These are phyloP conservation scores for Cordyceps cateniannulata DNA, from an alignment of 2,329 filamentous ascomycete genomes.

Conservation along the genomic window DNA sequence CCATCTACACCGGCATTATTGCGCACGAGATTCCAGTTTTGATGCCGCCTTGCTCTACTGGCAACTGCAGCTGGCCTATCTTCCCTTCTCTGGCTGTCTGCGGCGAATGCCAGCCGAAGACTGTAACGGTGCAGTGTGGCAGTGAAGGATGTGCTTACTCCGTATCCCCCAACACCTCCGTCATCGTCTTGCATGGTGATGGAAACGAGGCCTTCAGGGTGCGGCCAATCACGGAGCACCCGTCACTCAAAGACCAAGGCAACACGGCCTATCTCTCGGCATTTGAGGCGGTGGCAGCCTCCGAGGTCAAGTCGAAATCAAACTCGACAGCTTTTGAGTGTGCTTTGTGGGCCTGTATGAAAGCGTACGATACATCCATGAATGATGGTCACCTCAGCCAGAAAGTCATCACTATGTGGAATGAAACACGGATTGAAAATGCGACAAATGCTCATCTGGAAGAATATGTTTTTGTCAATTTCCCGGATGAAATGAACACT, in stretches of 20 bases:
- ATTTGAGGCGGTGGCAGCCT: slow-evolving; percentile 29
- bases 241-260: slow-evolving; percentile 15
- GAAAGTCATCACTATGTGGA: slow-evolving; percentile 22
- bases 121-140: slow-evolving; percentile 17
- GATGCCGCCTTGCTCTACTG: slow-evolving; percentile 23
- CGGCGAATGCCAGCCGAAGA: slow-evolving; percentile 23
- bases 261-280: slow-evolving; percentile 25
- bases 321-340: slow-evolving; percentile 24
- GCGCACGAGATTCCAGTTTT: slow-evolving; percentile 22
- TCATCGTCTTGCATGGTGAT: slow-evolving; percentile 18
- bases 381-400: slow-evolving; percentile 23
- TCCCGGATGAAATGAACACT: slow-evolving; percentile 24
- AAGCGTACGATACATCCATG: slow-evolving; percentile 24
- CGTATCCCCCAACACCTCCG: slow-evolving; percentile 23
- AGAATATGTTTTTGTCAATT: slow-evolving; percentile 27
- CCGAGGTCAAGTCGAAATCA: slow-evolving; percentile 18
- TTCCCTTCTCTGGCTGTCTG: slow-evolving; percentile 31
- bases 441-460: slow-evolving; percentile 21
- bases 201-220: slow-evolving; percentile 26
- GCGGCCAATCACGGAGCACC: slow-evolving; percentile 16
- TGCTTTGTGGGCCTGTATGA: slow-evolving; percentile 32
- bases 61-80: slow-evolving; percentile 30
- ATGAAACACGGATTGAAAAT: slow-evolving; percentile 22
- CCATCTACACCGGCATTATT: slow-evolving; percentile 32
- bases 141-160: slow-evolving; percentile 24